Base-by-base conservation (phyloP, 805 yeast genomes). In the Priceomyces medius region DNA sequence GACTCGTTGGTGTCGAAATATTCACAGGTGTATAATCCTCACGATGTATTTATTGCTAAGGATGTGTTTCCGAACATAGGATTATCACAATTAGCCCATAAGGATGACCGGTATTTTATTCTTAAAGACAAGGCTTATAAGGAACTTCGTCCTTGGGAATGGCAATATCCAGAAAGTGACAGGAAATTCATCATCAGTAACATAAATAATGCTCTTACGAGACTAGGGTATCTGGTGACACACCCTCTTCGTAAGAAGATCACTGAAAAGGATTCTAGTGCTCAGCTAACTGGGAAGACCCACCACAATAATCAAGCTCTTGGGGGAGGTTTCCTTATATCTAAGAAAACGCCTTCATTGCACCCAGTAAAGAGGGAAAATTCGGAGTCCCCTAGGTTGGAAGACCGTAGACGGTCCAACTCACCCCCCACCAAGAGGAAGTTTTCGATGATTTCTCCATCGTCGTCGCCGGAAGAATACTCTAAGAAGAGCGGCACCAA, bases 81-180 rank as follows among this genome's bases (percentile, higher is more conserved):
- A 8, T 4, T 10, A 7, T n/a, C 29, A 8, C 12, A 8, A n/a
- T 26, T 26, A 14, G 14, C 14, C 14, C 29, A 8, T 12, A 4
- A 26, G 5, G 29, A 5, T 26, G 29, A 26, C 4, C n/a, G 16
- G 13, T 46, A 40, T 29, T 56, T 53, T 42, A 58, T 67, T 26
- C 55, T 70, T 37, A 67, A 66, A 48, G 76, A 70, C 47, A 68
- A 68, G 48, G 51, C 64, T 3, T 69, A 69, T 48, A 67, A 68
- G 43, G 73, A 68, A 14, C 49, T 68, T 29, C 53, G 61, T 32
- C 73, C 73, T 1, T 63, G 68, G 68, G 52, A 45, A 20, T 67
- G 72, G 71, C 45, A 40, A 18, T 48, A 63, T 48, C 53, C 64
- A 12, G 51, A 48, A 7, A 51, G 50, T 31, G 73, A 68, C 45